phyloP scores from a whole-genome alignment of 805 yeast genomes.

The Grigorovia transvaalensis region DNA sequence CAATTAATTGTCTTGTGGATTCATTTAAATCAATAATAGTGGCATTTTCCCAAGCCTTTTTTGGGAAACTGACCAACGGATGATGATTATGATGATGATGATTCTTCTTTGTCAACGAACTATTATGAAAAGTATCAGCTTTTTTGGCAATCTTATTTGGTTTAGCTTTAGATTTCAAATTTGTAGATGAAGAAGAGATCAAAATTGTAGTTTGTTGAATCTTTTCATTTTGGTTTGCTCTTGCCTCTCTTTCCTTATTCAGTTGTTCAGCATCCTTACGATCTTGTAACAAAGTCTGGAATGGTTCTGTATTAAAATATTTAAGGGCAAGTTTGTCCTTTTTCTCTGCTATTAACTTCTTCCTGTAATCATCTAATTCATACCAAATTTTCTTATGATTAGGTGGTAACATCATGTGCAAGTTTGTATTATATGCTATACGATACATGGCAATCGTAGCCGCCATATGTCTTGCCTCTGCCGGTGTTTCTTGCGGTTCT shows the following conservation, averaged over 20 bases:
- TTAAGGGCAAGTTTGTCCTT: conserved; percentile 40
- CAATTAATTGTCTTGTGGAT: conserved; percentile 52
- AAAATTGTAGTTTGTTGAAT: conserved; percentile 38
- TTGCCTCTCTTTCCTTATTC: conserved; percentile 39
- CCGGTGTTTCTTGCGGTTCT: conserved; percentile 63
- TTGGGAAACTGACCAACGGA: conserved; percentile 27
- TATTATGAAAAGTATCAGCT: not conserved
- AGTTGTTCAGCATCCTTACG: conserved; percentile 35
- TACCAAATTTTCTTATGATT: conserved; percentile 74
- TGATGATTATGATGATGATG: conserved; percentile 5
- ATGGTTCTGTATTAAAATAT: conserved; percentile 66
- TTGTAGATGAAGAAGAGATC: conserved; percentile 21
- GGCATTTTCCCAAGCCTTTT: conserved; percentile 61
- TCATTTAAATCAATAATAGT: conserved; percentile 59
- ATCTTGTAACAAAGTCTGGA: conserved; percentile 51
- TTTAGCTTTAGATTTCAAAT: not conserved
- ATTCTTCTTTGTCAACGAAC: conserved; percentile 2
- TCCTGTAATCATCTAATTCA: conserved; percentile 53
- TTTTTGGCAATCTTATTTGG: not conserved
- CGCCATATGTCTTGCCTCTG: conserved; percentile 82
- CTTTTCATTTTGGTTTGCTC: conserved; percentile 41
- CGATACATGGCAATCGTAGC: conserved; percentile 84
- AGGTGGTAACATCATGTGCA: conserved; percentile 80
- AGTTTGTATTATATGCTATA: conserved; percentile 66
- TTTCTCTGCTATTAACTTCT: conserved; percentile 32